Evolutionary conservation across 257 asterid species (phyloP).

Genomic region (Solanum phureja): DNA sequence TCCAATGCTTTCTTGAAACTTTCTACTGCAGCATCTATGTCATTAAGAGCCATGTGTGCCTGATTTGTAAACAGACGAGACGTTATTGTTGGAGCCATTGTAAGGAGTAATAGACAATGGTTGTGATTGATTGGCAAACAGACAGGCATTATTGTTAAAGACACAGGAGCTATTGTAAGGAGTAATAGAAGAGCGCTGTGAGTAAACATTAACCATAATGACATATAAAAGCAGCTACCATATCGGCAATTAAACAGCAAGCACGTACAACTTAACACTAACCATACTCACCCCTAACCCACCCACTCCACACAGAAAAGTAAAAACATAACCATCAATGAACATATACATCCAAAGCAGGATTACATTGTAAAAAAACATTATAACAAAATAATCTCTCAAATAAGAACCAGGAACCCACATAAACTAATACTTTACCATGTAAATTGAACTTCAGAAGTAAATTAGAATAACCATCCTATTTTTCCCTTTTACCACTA

Average conservation of each 20-base stretch:
- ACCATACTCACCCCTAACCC: background rate
- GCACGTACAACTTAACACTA: background rate
- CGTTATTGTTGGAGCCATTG: background rate
- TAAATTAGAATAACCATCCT: background rate
- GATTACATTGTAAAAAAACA: background rate
- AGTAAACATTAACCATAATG: background rate
- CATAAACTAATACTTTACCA: background rate
- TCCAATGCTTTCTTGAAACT: conserved; percentile 82
- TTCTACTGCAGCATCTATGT: conserved; percentile 81
- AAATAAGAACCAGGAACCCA: background rate
- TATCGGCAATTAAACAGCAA: background rate
- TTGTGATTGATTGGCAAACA: conserved; percentile 13
- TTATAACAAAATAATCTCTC: background rate
- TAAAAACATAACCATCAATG: background rate
- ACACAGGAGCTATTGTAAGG: background rate
- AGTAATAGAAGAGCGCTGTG: background rate
- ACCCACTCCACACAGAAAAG: background rate
- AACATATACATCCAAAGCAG: background rate
- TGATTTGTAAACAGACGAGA: conserved; percentile 15
- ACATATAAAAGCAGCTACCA: background rate
- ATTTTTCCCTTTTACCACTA: background rate
- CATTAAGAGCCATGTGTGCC: conserved; percentile 92
- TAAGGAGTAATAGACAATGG: background rate
- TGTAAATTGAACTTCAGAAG: background rate
- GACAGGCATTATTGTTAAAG: background rate